Percentiles rank a stretch among this genome's conserved stretches.
phyloP scores from a whole-genome alignment of 352 stramenopile genomes.

The Thraustochytrium sp. region DNA sequence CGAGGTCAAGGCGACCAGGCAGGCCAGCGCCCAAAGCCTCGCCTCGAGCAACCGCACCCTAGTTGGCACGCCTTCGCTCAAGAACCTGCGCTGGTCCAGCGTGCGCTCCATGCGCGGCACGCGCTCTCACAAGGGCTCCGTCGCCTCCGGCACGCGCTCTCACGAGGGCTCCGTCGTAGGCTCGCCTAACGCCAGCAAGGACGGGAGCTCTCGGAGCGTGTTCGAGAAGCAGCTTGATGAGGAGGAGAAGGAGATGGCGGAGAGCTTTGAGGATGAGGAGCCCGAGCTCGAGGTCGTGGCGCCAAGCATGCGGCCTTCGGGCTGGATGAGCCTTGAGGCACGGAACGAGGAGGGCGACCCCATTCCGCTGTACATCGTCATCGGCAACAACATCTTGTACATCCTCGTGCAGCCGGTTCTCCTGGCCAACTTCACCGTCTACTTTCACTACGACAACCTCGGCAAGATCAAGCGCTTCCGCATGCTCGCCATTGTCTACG shows the following conservation, averaged over 20 bases:
- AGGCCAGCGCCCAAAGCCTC: neutral
- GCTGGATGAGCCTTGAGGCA: neutral
- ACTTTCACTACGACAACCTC: conserved; percentile 59
- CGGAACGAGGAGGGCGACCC: neutral
- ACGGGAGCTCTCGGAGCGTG: no score
- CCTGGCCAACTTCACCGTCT: conserved; percentile 55
- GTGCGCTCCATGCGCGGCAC: neutral
- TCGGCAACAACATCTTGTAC: neutral
- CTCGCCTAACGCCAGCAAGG: no score
- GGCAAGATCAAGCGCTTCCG: conserved; percentile 53
- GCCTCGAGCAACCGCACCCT: no score
- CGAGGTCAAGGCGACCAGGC: neutral
- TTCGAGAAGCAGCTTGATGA: no score
- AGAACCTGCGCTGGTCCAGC: neutral
- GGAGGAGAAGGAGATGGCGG: neutral
- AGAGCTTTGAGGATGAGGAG: neutral
- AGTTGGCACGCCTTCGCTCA: no score
- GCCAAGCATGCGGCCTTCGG: neutral
- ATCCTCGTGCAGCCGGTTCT: conserved; percentile 30
- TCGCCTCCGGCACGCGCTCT: neutral
- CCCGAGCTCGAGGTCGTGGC: neutral
- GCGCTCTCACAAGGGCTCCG: neutral
- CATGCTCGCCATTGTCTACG: conserved; percentile 56
- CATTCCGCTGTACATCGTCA: conserved; percentile 53
- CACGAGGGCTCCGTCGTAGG: no score